Conservation (phyloP, 2,329 filamentous ascomycete genomes). For the Zalaria sp. region DNA sequence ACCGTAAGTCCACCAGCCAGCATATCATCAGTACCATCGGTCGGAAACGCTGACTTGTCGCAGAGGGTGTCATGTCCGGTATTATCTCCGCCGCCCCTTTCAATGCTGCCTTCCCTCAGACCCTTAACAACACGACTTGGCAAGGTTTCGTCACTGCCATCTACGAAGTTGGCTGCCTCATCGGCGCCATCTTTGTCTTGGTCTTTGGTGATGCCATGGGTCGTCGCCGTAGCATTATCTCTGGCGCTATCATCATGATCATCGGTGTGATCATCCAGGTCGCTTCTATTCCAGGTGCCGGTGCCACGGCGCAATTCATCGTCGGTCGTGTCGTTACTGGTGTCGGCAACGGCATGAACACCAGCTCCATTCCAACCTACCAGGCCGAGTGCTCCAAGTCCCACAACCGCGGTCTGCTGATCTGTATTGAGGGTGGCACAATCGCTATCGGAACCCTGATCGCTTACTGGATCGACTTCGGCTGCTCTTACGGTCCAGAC, state of each 20-base stretch:
- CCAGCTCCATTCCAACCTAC: conserved; percentile 37
- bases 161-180: conserved; percentile 32
- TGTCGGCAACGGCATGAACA: conserved; percentile 35
- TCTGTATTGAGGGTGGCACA: conserved; percentile 36
- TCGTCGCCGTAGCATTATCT: conserved; percentile 34
- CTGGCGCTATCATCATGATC: conserved; percentile 31
- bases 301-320: conserved; percentile 28
- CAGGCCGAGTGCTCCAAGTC: conserved; percentile 37
- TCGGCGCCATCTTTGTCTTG: conserved; percentile 34
- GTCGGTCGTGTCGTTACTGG: conserved; percentile 34
- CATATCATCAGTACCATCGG: too few relatives aligned
- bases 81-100: conserved; percentile 20
- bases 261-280: conserved; percentile 32
- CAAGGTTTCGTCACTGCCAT: conserved; percentile 23
- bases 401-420: conserved; percentile 34
- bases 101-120: conserved; percentile 15
- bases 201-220: conserved; percentile 37
- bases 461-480: conserved; percentile 38
- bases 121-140: conserved; percentile 2
- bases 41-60: too few relatives aligned
- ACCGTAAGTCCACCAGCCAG: conserved; percentile 4
- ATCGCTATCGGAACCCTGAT: conserved; percentile 38
- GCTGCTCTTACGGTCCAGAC: conserved; percentile 38
- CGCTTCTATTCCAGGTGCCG: conserved; percentile 20
- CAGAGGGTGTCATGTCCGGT: conserved; percentile 19